Conservation (phyloP, 139 green algal genomes). For the Coelastrella sp. region DNA sequence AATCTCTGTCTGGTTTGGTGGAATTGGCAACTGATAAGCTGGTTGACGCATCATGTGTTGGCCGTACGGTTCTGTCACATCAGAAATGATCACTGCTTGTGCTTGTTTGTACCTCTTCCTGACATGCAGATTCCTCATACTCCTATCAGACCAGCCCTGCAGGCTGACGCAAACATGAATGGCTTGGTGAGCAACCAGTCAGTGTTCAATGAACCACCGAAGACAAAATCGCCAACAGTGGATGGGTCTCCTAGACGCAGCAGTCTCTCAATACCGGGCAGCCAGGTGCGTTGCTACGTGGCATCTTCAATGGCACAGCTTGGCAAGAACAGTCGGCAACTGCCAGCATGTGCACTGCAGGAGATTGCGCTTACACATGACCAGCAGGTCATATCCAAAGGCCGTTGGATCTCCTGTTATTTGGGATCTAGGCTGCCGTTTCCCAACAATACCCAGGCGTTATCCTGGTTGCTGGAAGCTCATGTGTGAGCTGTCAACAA, state of each 20-base stretch:
- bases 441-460: no score
- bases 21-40: no score
- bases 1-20: no score
- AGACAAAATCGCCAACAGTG: neutral
- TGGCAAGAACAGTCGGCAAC: no score
- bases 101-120: neutral
- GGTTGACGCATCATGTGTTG: no score
- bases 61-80: neutral
- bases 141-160: constrained; percentile 59
- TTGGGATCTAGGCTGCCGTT: no score
- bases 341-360: no score
- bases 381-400: no score
- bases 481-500: neutral
- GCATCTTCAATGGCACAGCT: no score
- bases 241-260: neutral
- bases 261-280: neutral
- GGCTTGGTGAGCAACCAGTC: neutral
- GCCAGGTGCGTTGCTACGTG: neutral
- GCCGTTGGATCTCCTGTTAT: no score
- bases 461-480: neutral
- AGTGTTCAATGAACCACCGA: neutral
- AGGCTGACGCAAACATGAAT: constrained; percentile 6
- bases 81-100: neutral
- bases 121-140: constrained; percentile 73
- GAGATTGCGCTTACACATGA: no score